Conservation (phyloP, 1,284 basidiomycete species). For the Volvariella volvacea region DNA sequence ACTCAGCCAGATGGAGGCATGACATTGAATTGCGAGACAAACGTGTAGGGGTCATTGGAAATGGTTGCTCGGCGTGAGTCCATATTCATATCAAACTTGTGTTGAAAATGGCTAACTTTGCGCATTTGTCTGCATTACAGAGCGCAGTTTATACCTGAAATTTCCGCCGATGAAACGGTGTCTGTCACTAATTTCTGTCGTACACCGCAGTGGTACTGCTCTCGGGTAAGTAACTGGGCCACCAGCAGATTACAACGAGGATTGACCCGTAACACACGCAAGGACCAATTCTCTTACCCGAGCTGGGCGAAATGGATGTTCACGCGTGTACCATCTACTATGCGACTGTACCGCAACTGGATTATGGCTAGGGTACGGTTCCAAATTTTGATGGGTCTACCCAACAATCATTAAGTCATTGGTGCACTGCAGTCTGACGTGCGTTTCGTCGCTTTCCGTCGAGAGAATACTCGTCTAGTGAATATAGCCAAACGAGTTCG, state of each 20-base stretch:
- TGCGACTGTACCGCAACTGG: constrained; percentile 38
- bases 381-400: neutral
- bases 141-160: constrained; percentile 47
- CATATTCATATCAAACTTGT: constrained; percentile 9
- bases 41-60: constrained; percentile 55
- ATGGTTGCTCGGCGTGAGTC: constrained; percentile 53
- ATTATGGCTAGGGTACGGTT: constrained; percentile 36
- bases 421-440: constrained; percentile 26
- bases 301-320: constrained; percentile 40
- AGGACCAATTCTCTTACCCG: constrained; percentile 24
- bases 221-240: constrained; percentile 29
- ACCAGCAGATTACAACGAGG: neutral
- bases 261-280: neutral
- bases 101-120: constrained; percentile 7
- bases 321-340: constrained; percentile 37
- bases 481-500: constrained; percentile 19
- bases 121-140: constrained; percentile 21
- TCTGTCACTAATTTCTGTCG: constrained; percentile 47
- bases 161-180: constrained; percentile 41
- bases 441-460: constrained; percentile 28
- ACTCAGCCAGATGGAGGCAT: constrained; percentile 53
- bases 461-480: constrained; percentile 25
- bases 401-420: neutral
- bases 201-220: constrained; percentile 43
- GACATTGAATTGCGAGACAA: constrained; percentile 46